These are phyloP conservation scores for Penstemon barbatus DNA, from an alignment of 257 asterid genomes.

Conservation along the genomic window DNA sequence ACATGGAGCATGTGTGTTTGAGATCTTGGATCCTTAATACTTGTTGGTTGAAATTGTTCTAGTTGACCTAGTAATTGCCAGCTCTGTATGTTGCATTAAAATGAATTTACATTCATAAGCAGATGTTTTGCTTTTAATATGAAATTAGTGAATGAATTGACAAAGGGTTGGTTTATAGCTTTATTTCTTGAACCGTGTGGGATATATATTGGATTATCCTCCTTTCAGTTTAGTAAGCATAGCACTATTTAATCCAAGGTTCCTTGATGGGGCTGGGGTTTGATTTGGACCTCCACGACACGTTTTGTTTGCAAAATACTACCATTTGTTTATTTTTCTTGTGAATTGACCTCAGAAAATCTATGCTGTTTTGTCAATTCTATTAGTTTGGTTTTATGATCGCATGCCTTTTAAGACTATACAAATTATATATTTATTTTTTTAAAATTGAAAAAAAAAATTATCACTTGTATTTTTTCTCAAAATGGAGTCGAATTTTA, in stretches of 20 bases:
- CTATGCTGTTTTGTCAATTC: too few species aligned
- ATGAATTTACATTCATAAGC: neutral
- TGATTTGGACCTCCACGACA: too few species aligned
- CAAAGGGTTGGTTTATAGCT: neutral
- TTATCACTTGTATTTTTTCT: too few species aligned
- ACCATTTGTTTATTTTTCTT: too few species aligned
- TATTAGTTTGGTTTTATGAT: too few species aligned
- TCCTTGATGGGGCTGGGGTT: neutral
- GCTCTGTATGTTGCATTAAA: conserved; percentile 2
- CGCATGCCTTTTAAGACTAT: too few species aligned
- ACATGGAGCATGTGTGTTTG: neutral
- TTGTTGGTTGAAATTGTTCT: neutral
- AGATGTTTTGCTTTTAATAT: too few species aligned
- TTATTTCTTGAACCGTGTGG: conserved; percentile 1
- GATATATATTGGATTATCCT: neutral
- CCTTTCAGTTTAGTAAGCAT: neutral
- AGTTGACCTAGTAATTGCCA: neutral
- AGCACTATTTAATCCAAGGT: conserved; percentile 13
- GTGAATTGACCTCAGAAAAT: too few species aligned
- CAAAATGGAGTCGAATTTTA: too few species aligned
- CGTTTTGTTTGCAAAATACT: too few species aligned
- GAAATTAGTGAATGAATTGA: neutral
- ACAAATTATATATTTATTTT: too few species aligned
- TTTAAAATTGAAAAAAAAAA: too few species aligned
- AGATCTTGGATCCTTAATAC: neutral